Conservation (phyloP, 768 basidiomycete species). For the Crucibulum laeve region DNA sequence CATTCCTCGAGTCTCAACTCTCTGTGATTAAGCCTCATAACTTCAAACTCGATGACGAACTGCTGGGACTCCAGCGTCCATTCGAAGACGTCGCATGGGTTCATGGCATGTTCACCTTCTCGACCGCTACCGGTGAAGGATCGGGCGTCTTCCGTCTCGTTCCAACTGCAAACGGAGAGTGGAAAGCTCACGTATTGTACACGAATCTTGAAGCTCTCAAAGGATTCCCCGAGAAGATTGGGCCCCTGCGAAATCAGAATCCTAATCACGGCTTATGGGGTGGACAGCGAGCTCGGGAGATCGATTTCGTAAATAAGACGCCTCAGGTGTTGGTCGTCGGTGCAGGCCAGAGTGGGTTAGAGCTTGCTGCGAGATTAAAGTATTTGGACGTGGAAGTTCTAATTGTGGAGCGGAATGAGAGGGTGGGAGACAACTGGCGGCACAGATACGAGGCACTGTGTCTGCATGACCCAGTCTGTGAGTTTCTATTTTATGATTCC, state of each 20-base stretch:
- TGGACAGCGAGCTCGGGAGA: slow-evolving; percentile 25
- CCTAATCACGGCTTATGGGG: slow-evolving; percentile 50
- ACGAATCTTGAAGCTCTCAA: slow-evolving; percentile 48
- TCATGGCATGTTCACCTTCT: slow-evolving; percentile 41
- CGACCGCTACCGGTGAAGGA: slow-evolving; percentile 33
- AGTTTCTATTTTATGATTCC: slow-evolving; percentile 10
- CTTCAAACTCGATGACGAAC: slow-evolving; percentile 23
- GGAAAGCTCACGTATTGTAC: slow-evolving; percentile 50
- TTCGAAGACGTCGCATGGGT: slow-evolving; percentile 43
- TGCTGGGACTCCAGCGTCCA: slow-evolving; percentile 25
- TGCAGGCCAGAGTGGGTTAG: slow-evolving; percentile 52
- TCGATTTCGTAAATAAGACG: slow-evolving; percentile 38
- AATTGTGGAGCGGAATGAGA: slow-evolving; percentile 49
- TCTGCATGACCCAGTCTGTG: slow-evolving; percentile 48
- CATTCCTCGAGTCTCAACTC: slow-evolving; percentile 37
- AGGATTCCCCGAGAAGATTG: slow-evolving; percentile 36
- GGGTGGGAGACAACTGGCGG: slow-evolving; percentile 57
- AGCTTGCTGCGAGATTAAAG: slow-evolving; percentile 52
- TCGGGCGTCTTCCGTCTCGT: slow-evolving; percentile 44
- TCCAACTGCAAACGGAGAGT: slow-evolving; percentile 28
- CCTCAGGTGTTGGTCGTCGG: slow-evolving; percentile 56
- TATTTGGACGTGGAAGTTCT: slow-evolving; percentile 41
- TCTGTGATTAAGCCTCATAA: slow-evolving; percentile 18
- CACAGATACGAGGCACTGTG: slow-evolving; percentile 55
- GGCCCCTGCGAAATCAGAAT: slow-evolving; percentile 28